Percentiles rank a stretch among this genome's conserved stretches.
Conservation (phyloP, 495 filamentous ascomycete species). For the Acidomyces sp. region DNA sequence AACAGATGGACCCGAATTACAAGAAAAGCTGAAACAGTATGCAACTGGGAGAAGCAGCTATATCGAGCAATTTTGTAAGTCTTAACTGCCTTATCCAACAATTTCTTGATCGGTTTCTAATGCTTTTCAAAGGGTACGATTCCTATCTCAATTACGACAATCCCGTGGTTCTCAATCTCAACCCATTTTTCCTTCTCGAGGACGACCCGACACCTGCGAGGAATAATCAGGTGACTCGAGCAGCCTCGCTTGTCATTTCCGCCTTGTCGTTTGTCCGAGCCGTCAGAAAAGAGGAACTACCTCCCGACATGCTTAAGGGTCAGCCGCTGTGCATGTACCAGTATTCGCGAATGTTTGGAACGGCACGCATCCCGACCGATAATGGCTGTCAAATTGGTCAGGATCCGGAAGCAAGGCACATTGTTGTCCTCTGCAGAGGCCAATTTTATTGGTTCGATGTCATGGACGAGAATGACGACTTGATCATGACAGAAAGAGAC, state of each 20-base stretch:
- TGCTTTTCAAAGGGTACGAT: constrained; percentile 66
- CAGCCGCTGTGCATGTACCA: constrained; percentile 93
- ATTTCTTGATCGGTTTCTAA: background rate
- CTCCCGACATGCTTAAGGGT: constrained; percentile 72
- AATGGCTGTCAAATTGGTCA: constrained; percentile 94
- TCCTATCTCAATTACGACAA: constrained; percentile 98
- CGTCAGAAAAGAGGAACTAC: constrained; percentile 82
- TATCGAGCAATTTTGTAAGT: constrained; percentile 97
- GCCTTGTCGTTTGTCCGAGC: constrained; percentile 86
- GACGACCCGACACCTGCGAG: constrained; percentile 94
- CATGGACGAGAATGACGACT: constrained; percentile 79
- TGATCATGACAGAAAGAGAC: constrained; percentile 97
- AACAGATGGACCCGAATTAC: constrained; percentile 69
- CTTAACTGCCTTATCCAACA: too few relatives aligned
- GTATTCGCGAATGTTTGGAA: constrained; percentile 91
- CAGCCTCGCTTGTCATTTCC: constrained; percentile 82
- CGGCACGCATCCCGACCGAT: constrained; percentile 85
- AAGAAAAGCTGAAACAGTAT: constrained; percentile 85
- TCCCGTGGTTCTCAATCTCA: constrained; percentile 91
- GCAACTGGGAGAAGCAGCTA: constrained; percentile 88
- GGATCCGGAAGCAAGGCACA: constrained; percentile 73
- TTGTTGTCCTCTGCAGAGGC: constrained; percentile 88
- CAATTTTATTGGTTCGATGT: constrained; percentile 99
- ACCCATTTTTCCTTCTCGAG: constrained; percentile 94
- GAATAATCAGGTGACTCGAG: constrained; percentile 90